These are phyloP conservation scores for Fusarium sp. DNA, from an alignment of 2,329 filamentous ascomycete genomes.

Conservation along the genomic window DNA sequence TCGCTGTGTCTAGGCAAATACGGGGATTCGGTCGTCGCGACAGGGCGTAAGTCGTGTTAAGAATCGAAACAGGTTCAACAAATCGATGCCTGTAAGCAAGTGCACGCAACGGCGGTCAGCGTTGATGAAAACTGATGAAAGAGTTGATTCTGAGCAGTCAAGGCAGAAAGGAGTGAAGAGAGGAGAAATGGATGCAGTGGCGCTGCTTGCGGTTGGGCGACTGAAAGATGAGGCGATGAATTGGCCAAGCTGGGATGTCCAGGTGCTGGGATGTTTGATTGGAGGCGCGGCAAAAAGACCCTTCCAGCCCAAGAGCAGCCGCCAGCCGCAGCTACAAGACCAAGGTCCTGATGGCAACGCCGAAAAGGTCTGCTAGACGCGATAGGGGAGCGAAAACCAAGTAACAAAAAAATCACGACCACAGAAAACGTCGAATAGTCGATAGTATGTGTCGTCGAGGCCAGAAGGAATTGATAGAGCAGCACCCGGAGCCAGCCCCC, in stretches of 20 bases:
- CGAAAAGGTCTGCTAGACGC: constrained; percentile 13
- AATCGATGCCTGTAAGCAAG: constrained; percentile 41
- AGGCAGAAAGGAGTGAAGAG: constrained; percentile 19
- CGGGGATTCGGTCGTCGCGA: constrained; percentile 19
- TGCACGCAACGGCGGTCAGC: constrained; percentile 36
- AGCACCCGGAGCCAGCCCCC: not conserved
- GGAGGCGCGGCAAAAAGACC: constrained; percentile 43
- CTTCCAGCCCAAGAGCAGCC: constrained; percentile 33
- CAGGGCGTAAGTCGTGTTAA: constrained; percentile 19
- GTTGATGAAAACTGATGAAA: constrained; percentile 35
- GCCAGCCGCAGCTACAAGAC: constrained; percentile 37
- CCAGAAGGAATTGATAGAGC: constrained; percentile 9
- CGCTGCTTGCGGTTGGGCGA: constrained; percentile 38
- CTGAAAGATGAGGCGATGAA: constrained; percentile 39
- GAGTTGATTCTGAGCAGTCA: constrained; percentile 12
- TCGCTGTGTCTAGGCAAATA: constrained; percentile 31
- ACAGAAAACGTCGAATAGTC: not conserved
- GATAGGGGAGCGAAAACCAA: not conserved
- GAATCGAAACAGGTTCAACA: constrained; percentile 31
- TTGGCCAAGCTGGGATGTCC: constrained; percentile 34
- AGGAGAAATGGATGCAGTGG: constrained; percentile 36
- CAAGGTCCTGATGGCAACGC: constrained; percentile 23
- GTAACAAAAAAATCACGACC: not conserved
- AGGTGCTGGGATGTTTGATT: constrained; percentile 39
- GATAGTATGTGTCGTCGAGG: constrained; percentile 2